Evolutionary conservation across 2,329 filamentous ascomycete species (phyloP).

Genomic region (Fusarium solani-melongenae): DNA sequence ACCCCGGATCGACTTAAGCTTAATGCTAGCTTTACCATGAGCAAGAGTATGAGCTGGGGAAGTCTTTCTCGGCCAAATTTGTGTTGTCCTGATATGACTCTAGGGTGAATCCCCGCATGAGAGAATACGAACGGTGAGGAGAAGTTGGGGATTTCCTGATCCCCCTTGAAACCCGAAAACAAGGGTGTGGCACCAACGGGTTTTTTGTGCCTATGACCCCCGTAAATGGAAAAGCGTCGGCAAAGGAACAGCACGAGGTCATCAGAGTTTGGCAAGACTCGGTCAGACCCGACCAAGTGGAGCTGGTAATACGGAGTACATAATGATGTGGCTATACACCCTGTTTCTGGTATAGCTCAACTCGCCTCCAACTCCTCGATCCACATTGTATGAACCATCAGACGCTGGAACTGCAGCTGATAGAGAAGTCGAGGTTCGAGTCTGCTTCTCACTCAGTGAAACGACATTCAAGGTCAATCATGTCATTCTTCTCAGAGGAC

Average conservation of each 20-base stretch:
- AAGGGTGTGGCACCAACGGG: neutral
- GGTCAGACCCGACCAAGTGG: neutral
- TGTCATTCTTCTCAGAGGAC: slow-evolving; percentile 45
- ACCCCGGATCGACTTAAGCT: neutral
- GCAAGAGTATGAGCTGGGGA: neutral
- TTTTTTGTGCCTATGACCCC: neutral
- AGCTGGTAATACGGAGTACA: neutral
- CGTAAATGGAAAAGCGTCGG: neutral
- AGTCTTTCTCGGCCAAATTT: neutral
- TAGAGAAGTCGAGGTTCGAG: neutral
- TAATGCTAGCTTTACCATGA: neutral
- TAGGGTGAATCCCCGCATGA: neutral
- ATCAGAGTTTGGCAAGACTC: neutral
- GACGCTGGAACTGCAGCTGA: neutral
- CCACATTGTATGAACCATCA: neutral
- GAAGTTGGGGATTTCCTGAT: neutral
- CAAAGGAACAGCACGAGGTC: neutral
- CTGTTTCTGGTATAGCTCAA: neutral
- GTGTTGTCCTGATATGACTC: neutral
- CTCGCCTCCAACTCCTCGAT: neutral
- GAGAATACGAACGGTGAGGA: neutral
- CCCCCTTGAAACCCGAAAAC: neutral
- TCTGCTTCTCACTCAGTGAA: neutral
- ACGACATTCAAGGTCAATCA: neutral
- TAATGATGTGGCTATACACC: neutral